Percentiles rank a stretch among this genome's conserved stretches.
phyloP scores from a whole-genome alignment of 2,329 filamentous ascomycete genomes.

The Aspergillus carbonarius region DNA sequence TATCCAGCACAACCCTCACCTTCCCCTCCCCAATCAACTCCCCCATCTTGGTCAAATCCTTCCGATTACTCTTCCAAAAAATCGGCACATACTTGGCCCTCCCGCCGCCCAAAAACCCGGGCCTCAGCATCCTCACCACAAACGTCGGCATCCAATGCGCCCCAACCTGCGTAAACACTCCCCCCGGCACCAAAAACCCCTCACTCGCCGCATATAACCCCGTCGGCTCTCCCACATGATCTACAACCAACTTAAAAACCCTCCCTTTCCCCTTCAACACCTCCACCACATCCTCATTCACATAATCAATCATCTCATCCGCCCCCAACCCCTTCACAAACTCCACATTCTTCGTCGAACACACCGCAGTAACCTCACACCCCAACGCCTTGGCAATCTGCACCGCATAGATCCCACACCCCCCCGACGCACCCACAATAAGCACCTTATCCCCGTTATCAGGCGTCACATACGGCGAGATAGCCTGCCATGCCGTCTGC shows the following conservation, averaged over 20 bases:
- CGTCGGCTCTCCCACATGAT: constrained; percentile 55
- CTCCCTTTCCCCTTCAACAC: constrained; percentile 49
- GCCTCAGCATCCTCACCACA: constrained; percentile 43
- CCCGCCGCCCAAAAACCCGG: constrained; percentile 53
- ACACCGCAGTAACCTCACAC: constrained; percentile 59
- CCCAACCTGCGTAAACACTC: constrained; percentile 56
- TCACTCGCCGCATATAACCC: constrained; percentile 56
- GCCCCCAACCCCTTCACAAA: constrained; percentile 61
- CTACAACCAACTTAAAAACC: constrained; percentile 56
- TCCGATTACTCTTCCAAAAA: constrained; percentile 37
- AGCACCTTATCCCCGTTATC: constrained; percentile 58
- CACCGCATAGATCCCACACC: constrained; percentile 60
- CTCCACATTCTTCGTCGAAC: constrained; percentile 58
- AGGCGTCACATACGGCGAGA: constrained; percentile 47
- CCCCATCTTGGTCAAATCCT: constrained; percentile 52
- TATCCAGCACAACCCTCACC: constrained; percentile 57
- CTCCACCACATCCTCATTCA: constrained; percentile 48
- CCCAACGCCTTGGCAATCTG: constrained; percentile 64
- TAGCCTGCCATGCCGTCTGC: constrained; percentile 49
- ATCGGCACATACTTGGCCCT: constrained; percentile 38
- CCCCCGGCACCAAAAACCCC: constrained; percentile 50
- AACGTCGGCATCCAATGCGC: constrained; percentile 34
- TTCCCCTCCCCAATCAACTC: constrained; percentile 60
- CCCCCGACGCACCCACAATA: constrained; percentile 65
- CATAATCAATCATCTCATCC: constrained; percentile 64